phyloP scores from a whole-genome alignment of 2,329 filamentous ascomycete genomes.

The Fulvia fulva region DNA sequence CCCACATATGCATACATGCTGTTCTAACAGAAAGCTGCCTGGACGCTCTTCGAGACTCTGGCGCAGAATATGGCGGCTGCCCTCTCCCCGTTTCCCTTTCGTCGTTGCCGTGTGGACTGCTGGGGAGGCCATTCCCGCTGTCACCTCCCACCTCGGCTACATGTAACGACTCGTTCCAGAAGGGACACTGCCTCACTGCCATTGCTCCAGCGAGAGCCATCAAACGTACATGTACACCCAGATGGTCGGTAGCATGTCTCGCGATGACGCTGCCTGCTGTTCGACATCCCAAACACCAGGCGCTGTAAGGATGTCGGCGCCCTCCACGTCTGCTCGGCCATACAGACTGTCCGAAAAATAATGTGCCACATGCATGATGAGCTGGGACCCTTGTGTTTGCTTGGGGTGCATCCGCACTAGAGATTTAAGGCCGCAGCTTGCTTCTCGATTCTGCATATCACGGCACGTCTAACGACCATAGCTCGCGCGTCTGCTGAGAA shows the following conservation, averaged over 20 bases:
- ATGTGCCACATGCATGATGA: conserved; percentile 7
- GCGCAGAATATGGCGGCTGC: not conserved
- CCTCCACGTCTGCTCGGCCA: conserved; percentile 15
- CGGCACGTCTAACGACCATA: not conserved
- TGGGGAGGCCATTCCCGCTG: not conserved
- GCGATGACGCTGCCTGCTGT: not conserved
- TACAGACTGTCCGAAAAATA: conserved; percentile 14
- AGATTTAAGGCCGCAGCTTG: conserved; percentile 18
- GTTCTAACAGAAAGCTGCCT: not conserved
- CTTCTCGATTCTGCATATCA: conserved; percentile 1
- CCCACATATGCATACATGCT: not conserved
- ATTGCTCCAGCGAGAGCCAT: not conserved
- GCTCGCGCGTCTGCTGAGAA: conserved; percentile 7
- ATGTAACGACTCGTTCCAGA: not conserved
- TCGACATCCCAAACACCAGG: not conserved
- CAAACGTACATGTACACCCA: not conserved
- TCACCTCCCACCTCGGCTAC: not conserved
- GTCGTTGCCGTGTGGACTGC: not conserved
- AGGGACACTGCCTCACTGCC: not conserved
- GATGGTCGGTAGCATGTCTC: not conserved
- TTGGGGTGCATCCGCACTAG: conserved; percentile 6
- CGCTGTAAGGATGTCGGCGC: conserved; percentile 8
- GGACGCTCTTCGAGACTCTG: not conserved
- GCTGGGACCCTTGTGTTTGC: conserved; percentile 8
- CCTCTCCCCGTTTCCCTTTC: not conserved